phyloP scores from a whole-genome alignment of 2,329 filamentous ascomycete genomes.

The Ilyonectria mors-panacis region DNA sequence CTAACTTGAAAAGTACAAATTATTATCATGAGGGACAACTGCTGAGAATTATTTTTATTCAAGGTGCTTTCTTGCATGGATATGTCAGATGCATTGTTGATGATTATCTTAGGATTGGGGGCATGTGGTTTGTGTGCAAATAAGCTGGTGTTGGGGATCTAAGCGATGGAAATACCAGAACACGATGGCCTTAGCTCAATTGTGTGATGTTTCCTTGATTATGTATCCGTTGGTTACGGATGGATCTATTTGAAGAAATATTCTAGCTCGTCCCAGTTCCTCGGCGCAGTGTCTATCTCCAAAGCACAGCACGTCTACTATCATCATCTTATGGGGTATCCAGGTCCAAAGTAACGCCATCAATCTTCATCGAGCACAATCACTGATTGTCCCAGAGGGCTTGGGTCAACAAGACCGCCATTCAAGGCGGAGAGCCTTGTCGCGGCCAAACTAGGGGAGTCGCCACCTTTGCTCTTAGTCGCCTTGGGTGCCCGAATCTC shows the following conservation, averaged over 20 bases:
- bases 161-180: too few relatives aligned
- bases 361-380: constrained; percentile 18
- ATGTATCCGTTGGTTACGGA: neutral
- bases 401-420: constrained; percentile 27
- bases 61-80: too few relatives aligned
- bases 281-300: neutral
- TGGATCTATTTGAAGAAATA: neutral
- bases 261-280: neutral
- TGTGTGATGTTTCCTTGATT: neutral
- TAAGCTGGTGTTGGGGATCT: too few relatives aligned
- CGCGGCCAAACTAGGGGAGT: constrained; percentile 1
- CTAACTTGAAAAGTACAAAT: too few relatives aligned
- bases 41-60: too few relatives aligned
- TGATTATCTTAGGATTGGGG: too few relatives aligned
- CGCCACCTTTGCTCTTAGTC: neutral
- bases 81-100: neutral
- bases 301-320: neutral
- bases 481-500: constrained; percentile 30
- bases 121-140: too few relatives aligned
- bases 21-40: too few relatives aligned
- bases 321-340: neutral
- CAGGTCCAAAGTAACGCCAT: neutral
- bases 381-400: constrained; percentile 33
- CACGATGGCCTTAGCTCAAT: too few relatives aligned
- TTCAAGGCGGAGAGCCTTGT: constrained; percentile 1